Percentiles rank a stretch among this genome's conserved stretches.
Conservation (phyloP, 768 basidiomycete genomes). For the Pleurotus giganteus region DNA sequence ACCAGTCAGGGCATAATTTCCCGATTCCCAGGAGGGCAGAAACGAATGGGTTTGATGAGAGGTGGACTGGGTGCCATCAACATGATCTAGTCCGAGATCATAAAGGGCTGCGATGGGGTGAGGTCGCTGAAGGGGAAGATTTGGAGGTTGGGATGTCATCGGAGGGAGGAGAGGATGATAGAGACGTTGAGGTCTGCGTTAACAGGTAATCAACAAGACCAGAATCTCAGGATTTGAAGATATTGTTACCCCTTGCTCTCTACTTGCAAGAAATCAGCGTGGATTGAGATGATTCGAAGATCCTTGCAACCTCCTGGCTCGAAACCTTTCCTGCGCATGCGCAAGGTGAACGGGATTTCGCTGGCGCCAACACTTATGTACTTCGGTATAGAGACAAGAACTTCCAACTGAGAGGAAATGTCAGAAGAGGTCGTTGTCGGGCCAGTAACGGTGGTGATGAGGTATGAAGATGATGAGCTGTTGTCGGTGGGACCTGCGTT, state of each 20-base stretch:
- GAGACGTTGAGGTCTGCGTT: conserved; percentile 31
- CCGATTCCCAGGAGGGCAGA: conserved; percentile 43
- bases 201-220: not conserved
- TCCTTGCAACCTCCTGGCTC: conserved; percentile 46
- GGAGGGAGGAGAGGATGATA: conserved; percentile 54
- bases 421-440: conserved; percentile 11
- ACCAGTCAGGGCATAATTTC: conserved; percentile 46
- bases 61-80: conserved; percentile 18
- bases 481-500: conserved; percentile 32
- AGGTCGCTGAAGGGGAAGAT: conserved; percentile 49
- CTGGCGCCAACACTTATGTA: conserved; percentile 45
- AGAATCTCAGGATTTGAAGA: not conserved
- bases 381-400: conserved; percentile 63
- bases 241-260: conserved; percentile 60
- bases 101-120: conserved; percentile 57
- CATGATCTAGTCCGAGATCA: conserved; percentile 39
- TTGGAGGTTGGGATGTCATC: conserved; percentile 59
- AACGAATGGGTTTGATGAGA: conserved; percentile 42
- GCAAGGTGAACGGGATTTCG: conserved; percentile 52
- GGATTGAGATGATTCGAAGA: conserved; percentile 55
- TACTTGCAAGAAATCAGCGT: conserved; percentile 56
- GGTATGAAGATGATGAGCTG: conserved; percentile 21
- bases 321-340: conserved; percentile 57
- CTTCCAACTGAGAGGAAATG: conserved; percentile 60
- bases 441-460: conserved; percentile 37